Base-by-base conservation (phyloP, 352 stramenopile species). In the Globisporangium nagaii region DNA sequence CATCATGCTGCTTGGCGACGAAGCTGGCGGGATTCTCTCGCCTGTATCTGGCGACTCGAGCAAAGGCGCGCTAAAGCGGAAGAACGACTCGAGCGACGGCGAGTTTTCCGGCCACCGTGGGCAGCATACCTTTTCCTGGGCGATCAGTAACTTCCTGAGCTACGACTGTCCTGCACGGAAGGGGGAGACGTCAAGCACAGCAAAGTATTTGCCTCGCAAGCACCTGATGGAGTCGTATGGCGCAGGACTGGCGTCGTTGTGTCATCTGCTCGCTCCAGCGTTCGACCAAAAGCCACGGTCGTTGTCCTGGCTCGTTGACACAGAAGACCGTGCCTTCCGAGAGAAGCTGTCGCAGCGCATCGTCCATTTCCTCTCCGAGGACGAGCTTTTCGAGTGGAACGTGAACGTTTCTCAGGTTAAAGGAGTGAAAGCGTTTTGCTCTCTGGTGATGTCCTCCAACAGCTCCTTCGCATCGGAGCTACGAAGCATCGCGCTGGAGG, bases 1-100 rank as follows among this genome's bases (percentile, higher is more conserved):
- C 48, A 58, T 63, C 13, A 58, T 71, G 19, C 50, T 88, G 2
- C 57, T 91, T 13, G 76, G 65, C 19, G 63, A 69, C 7, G 61
- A 73, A 3, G 52, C 65, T 10, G 45, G 46, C 15, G 27, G 8
- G 12, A 50, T 77, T 27, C 51, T 81, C 41, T 43, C 46, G 28
- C n/a, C 39, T 8, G 12, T 13, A 15, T 7, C 31, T 25, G 1
- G 28, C 15, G 24, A 37, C 42, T 20, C 12, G 20, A 46, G 27
- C 10, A 57, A 73, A 46, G 28, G 56, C 45, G 58, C 28, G 12
- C 31, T 49, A 13, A 79, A 75, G 27, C 59, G 69, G 37, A 86
- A 84, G 35, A 51, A 63, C 30, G 65, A 46, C 22, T 27, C 45
- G 48, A 24, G 32, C 10, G 35, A 50, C 15, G 27, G 30, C 27